Base-by-base conservation (phyloP, 176 grass and related monocot species). In the Elymus sibiricus region DNA sequence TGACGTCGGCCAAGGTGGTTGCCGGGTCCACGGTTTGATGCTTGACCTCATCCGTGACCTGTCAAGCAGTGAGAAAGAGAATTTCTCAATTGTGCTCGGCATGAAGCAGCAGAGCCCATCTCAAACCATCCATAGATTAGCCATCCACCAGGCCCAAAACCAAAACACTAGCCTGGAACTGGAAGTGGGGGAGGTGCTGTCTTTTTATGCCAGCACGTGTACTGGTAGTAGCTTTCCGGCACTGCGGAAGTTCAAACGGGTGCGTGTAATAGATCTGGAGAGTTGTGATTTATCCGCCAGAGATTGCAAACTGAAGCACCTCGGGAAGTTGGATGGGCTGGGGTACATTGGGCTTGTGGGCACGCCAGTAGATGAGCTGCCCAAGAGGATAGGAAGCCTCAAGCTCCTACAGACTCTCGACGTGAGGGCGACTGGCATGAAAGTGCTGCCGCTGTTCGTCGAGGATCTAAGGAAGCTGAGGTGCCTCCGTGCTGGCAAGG, bases 371-470 rank as follows among this genome's bases (percentile, higher is more conserved):
- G 6, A 0, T 1, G 15, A 66, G 64, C 64, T 66, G 0, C 64
- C 64, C 0, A 4, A 9, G 1, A 4, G 32, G 13, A 66, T 66
- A 9, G 0, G 2, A 66, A 14, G 0, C 64, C 28, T 6, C 64
- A 66, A 32, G 13, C 0, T 2, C 2, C 28, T 66, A 16, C 6
- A 66, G 0, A 66, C 64, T 1, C 64, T 66, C 0, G 64, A 66
- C 1, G 2, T 66, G 28, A 66, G 0, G 0, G 64, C 5, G 1
- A 65, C 64, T 1, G 64, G 64, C 28, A 3, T 66, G 2, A 64
- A 0, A 0, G 6, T 8, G 28, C 1, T 66, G 2, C 64, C 64
- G 0, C 0, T 0, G 0, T 66, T 66, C 1, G 15, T 66, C 2
- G 0, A 2, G 1, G 6, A 66, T 6, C 27, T 66, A 17, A 15